phyloP scores from a whole-genome alignment of 2,329 filamentous ascomycete genomes.

The Colletotrichum liaoningense region DNA sequence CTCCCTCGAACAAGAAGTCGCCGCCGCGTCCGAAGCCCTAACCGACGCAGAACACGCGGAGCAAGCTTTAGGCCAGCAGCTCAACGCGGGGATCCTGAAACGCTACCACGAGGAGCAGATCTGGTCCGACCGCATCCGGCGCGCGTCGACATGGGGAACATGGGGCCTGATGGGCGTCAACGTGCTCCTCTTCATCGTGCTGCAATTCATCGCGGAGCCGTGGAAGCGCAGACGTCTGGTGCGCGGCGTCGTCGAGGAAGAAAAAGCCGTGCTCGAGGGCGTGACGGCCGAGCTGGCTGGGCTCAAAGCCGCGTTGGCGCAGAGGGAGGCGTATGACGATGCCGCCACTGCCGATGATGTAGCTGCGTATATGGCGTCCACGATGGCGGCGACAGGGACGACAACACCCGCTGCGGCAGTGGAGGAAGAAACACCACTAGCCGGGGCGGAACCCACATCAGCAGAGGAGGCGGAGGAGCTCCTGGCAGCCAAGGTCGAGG shows the following conservation, averaged over 20 bases:
- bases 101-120: constrained; percentile 99
- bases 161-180: constrained; percentile 99
- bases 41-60: constrained; percentile 82
- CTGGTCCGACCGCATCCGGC: constrained; percentile 96
- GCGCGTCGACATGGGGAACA: constrained; percentile 98
- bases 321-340: constrained; percentile 47
- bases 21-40: constrained; percentile 76
- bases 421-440: constrained; percentile 15
- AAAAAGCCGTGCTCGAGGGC: constrained; percentile 68
- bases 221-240: constrained; percentile 88
- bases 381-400: constrained; percentile 42
- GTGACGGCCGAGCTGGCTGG: constrained; percentile 56
- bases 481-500: constrained; percentile 8
- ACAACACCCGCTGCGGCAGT: constrained; percentile 43
- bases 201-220: constrained; percentile 91
- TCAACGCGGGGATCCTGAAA: constrained; percentile 86
- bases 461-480: constrained; percentile 19
- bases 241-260: constrained; percentile 83
- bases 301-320: constrained; percentile 43
- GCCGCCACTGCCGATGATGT: constrained; percentile 40
- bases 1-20: constrained; percentile 87
- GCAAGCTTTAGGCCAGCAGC: constrained; percentile 78
- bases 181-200: constrained; percentile 85
- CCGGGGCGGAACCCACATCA: not conserved
- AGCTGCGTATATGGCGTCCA: constrained; percentile 33